Evolutionary conservation across 176 grass and related monocot genomes (phyloP).

Genomic region (Phoenix roebelenii): DNA sequence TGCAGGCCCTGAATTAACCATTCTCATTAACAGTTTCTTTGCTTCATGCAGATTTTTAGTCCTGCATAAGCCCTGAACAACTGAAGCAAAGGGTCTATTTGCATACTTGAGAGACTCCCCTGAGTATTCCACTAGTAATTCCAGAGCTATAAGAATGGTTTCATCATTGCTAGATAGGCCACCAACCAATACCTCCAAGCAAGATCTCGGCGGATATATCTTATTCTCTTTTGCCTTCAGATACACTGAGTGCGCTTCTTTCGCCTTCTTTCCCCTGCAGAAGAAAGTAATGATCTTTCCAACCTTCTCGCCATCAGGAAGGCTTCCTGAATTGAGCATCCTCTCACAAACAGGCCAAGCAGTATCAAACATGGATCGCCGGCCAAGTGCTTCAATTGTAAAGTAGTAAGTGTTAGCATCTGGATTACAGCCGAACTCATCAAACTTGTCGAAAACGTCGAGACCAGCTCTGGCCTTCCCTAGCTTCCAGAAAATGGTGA

Average conservation of each 20-base stretch:
- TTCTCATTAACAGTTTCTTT: conserved; percentile 52
- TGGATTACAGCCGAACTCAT: conserved; percentile 50
- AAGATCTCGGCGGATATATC: conserved; percentile 23
- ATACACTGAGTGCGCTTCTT: conserved; percentile 51
- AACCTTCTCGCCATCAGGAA: conserved; percentile 52
- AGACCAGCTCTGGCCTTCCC: conserved; percentile 52
- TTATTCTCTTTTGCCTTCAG: conserved; percentile 61
- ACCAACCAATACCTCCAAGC: conserved; percentile 46
- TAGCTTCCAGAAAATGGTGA: conserved; percentile 62
- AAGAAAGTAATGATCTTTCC: conserved; percentile 46
- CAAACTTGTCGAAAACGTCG: conserved; percentile 71
- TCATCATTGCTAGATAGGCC: conserved; percentile 57
- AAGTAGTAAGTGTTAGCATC: conserved; percentile 68
- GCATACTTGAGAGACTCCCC: conserved; percentile 53
- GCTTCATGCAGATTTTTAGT: conserved; percentile 48
- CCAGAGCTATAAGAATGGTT: conserved; percentile 40
- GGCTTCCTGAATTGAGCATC: conserved; percentile 65
- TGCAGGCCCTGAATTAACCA: conserved; percentile 59
- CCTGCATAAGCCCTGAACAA: conserved; percentile 68
- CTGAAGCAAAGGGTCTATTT: conserved; percentile 44
- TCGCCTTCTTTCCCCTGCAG: conserved; percentile 59
- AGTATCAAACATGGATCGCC: conserved; percentile 42
- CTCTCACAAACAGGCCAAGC: conserved; percentile 61
- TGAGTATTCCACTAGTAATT: conserved; percentile 64
- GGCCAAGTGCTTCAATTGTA: conserved; percentile 58